A percentile compares a stretch with the other conserved stretches of the same genome.
Evolutionary conservation across 371 early-diverging fungal genomes (phyloP).

Genomic region (Massospora cicadina): DNA sequence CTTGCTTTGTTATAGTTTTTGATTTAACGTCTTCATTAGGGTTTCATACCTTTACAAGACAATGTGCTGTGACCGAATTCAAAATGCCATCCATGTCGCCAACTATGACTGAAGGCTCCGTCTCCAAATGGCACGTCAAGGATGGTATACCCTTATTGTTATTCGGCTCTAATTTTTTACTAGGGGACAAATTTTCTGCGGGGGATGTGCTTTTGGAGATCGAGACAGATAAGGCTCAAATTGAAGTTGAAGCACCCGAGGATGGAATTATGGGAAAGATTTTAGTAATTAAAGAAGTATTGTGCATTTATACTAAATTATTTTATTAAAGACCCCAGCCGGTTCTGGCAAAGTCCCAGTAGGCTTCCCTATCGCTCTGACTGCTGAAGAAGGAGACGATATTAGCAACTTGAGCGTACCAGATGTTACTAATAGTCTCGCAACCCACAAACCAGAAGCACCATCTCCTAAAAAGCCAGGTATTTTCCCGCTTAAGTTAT

Average conservation of each 20-base stretch:
- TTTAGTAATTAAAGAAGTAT: slow-evolving; percentile 24
- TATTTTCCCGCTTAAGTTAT: background rate
- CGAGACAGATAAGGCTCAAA: slow-evolving; percentile 98
- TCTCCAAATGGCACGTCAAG: slow-evolving; percentile 87
- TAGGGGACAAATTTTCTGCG: slow-evolving; percentile 61
- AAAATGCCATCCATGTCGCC: slow-evolving; percentile 97
- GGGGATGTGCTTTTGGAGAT: slow-evolving; percentile 95
- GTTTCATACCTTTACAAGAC: background rate
- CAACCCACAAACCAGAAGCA: background rate
- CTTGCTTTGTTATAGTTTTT: background rate
- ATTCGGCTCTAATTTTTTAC: background rate
- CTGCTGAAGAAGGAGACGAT: slow-evolving; percentile 9
- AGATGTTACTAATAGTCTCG: background rate
- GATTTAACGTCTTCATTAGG: background rate
- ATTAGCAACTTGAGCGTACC: background rate
- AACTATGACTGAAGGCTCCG: slow-evolving; percentile 95
- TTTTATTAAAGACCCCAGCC: slow-evolving; percentile 17
- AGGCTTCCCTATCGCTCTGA: background rate
- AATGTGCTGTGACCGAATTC: slow-evolving; percentile 17
- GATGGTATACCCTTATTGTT: slow-evolving; percentile 11
- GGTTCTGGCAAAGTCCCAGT: slow-evolving; percentile 1
- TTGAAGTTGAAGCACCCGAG: slow-evolving; percentile 98
- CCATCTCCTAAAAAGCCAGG: background rate
- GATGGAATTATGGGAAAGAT: slow-evolving; percentile 92
- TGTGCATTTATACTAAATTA: background rate